Conservation (phyloP, 2,329 filamentous ascomycete genomes). For the Talaromyces funiculosus region DNA sequence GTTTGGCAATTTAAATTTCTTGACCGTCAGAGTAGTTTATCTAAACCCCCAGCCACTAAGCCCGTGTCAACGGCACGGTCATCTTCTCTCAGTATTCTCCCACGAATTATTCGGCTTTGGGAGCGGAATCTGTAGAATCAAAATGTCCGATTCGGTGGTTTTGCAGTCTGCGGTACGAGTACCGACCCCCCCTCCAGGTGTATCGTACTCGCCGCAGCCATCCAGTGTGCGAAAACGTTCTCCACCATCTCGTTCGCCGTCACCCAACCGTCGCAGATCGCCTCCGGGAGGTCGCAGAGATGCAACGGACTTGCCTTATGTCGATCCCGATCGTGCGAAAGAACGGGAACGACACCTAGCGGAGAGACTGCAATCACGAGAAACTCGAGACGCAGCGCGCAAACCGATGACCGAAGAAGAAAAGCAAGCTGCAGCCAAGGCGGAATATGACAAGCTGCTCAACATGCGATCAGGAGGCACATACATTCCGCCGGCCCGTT, state of each 20-base stretch:
- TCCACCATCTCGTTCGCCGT: conserved; percentile 50
- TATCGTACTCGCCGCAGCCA: conserved; percentile 44
- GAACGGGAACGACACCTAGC: conserved; percentile 47
- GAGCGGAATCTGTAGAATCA: not conserved
- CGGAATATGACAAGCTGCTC: conserved; percentile 87
- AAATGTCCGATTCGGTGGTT: conserved; percentile 42
- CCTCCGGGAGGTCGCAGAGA: conserved; percentile 36
- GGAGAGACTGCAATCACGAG: conserved; percentile 50
- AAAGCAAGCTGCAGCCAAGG: conserved; percentile 82
- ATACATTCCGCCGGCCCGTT: conserved; percentile 87
- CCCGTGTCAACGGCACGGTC: conserved; percentile 7
- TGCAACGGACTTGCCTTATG: conserved; percentile 41
- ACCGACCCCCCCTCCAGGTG: conserved; percentile 50
- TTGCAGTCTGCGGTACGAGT: conserved; percentile 55
- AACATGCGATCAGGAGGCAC: conserved; percentile 92
- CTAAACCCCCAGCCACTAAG: conserved; percentile 1
- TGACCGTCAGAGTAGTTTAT: not conserved
- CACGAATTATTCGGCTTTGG: not conserved
- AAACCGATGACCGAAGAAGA: conserved; percentile 66
- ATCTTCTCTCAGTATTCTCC: not conserved
- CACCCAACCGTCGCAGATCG: conserved; percentile 46
- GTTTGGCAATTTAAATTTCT: not conserved
- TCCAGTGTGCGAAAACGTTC: conserved; percentile 53
- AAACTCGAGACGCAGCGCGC: conserved; percentile 41
- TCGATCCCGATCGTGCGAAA: conserved; percentile 46